Evolutionary conservation across 148 eudicot species (phyloP).

Genomic region (Oxyria digyna): DNA sequence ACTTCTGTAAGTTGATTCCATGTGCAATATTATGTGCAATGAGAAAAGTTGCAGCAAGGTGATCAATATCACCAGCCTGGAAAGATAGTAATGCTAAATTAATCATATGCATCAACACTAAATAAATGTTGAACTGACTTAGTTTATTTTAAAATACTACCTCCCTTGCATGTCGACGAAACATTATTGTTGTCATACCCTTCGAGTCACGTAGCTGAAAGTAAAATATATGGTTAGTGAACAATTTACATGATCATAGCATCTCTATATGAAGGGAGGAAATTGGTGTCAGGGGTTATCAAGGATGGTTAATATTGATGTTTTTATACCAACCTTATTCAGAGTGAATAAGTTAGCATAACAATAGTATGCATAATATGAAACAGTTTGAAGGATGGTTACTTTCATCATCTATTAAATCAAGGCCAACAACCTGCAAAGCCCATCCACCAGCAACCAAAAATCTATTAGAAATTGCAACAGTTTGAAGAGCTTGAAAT

Average conservation of each 20-base stretch:
- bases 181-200: conserved; percentile 57
- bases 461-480: background rate
- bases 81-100: background rate
- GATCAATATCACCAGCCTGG: conserved; percentile 79
- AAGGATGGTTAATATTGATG: background rate
- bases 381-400: conserved; percentile 70
- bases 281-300: background rate
- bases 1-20: conserved; percentile 66
- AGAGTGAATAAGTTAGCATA: conserved; percentile 64
- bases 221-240: conserved; percentile 5
- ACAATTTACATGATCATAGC: too few relatives aligned
- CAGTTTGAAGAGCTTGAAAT: background rate
- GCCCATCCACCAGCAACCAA: background rate
- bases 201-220: conserved; percentile 71
- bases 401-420: conserved; percentile 76
- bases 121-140: background rate
- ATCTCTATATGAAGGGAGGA: background rate
- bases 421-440: conserved; percentile 63
- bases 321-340: conserved; percentile 51
- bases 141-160: conserved; percentile 12
- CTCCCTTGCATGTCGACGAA: conserved; percentile 85
- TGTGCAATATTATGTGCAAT: conserved; percentile 69
- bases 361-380: conserved; percentile 79
- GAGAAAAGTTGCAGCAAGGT: conserved; percentile 76
- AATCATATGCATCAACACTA: background rate